Conservation (phyloP, 805 yeast species). For the Ogataea sp. region DNA sequence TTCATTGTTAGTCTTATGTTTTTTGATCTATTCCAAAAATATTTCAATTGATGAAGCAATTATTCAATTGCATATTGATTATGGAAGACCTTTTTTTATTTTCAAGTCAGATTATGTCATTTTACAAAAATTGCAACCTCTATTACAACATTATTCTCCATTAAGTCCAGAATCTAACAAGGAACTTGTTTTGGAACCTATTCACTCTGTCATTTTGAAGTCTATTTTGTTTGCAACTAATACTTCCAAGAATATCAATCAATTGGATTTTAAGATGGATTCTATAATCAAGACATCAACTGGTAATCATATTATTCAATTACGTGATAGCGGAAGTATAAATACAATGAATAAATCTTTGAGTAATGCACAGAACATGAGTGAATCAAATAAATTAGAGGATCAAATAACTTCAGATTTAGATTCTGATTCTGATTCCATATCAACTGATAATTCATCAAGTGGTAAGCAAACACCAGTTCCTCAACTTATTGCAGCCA, state of each 20-base stretch:
- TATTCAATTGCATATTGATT: conserved; percentile 49
- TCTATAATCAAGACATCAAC: conserved; percentile 13
- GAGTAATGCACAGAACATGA: too few relatives aligned
- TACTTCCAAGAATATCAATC: too few relatives aligned
- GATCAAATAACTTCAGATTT: conserved; percentile 1
- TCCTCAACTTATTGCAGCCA: too few relatives aligned
- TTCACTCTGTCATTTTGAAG: conserved; percentile 12
- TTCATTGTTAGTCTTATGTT: conserved; percentile 65
- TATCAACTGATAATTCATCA: neutral
- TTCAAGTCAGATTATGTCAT: conserved; percentile 70
- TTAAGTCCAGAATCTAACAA: conserved; percentile 1
- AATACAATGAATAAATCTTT: neutral
- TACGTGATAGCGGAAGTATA: conserved; percentile 6
- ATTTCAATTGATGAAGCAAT: conserved; percentile 57
- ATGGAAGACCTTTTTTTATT: conserved; percentile 75
- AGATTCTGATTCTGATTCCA: neutral
- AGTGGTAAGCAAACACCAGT: too few relatives aligned
- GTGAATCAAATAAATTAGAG: neutral
- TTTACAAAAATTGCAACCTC: conserved; percentile 53
- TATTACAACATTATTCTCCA: conserved; percentile 59
- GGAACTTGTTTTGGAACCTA: neutral
- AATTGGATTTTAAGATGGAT: neutral
- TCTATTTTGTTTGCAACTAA: conserved; percentile 13
- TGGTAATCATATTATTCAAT: conserved; percentile 23
- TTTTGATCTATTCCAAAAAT: conserved; percentile 60